A percentile compares a stretch with the other conserved stretches of the same genome.
Evolutionary conservation across 2,329 filamentous ascomycete species (phyloP).

Genomic region (Talaromyces funiculosus): DNA sequence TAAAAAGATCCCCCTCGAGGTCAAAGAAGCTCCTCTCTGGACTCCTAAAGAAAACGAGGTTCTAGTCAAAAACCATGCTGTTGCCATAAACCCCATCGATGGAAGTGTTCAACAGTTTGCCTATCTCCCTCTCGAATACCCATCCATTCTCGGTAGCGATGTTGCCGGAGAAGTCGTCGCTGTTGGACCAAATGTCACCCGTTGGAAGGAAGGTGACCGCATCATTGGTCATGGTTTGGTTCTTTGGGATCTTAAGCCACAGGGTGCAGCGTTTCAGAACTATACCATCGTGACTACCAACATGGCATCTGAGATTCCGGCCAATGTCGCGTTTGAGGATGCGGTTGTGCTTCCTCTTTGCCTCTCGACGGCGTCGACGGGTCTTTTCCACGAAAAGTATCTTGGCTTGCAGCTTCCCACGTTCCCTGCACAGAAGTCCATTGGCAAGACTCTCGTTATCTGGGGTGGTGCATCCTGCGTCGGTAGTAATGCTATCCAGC

Average conservation of each 20-base stretch:
- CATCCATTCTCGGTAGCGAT: slow-evolving; percentile 22
- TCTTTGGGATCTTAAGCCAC: background rate
- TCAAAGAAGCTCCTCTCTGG: background rate
- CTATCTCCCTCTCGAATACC: slow-evolving; percentile 21
- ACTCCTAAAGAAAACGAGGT: slow-evolving; percentile 15
- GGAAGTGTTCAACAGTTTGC: slow-evolving; percentile 23
- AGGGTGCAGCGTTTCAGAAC: slow-evolving; percentile 5
- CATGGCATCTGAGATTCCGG: slow-evolving; percentile 24
- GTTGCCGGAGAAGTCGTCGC: slow-evolving; percentile 21
- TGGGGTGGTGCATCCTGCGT: slow-evolving; percentile 44
- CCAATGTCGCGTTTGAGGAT: slow-evolving; percentile 25
- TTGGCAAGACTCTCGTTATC: slow-evolving; percentile 36
- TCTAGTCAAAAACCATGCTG: slow-evolving; percentile 19
- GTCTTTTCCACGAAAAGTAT: slow-evolving; percentile 16
- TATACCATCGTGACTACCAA: slow-evolving; percentile 8
- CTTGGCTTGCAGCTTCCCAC: background rate
- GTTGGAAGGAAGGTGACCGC: slow-evolving; percentile 21
- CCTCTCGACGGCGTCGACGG: slow-evolving; percentile 26
- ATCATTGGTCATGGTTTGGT: slow-evolving; percentile 18
- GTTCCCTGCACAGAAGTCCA: background rate
- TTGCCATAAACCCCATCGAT: slow-evolving; percentile 28
- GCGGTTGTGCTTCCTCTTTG: slow-evolving; percentile 33
- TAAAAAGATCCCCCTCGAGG: background rate
- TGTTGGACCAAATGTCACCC: slow-evolving; percentile 12
- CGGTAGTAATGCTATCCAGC: slow-evolving; percentile 39